These are phyloP conservation scores for Blepharisma stoltei DNA, from an alignment of 73 alveolate species.

Conservation along the genomic window DNA sequence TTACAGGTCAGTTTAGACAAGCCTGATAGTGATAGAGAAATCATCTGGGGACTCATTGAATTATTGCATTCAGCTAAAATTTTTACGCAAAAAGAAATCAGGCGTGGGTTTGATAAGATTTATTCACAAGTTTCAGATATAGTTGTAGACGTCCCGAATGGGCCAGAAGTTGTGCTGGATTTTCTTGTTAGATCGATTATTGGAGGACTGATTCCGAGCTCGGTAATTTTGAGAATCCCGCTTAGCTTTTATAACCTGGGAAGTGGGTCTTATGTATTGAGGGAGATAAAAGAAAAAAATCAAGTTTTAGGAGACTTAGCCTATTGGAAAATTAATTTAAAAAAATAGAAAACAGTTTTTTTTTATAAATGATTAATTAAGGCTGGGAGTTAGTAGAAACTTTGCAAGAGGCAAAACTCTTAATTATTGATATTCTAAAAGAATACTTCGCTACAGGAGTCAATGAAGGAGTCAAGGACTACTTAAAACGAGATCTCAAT, in stretches of 20 bases:
- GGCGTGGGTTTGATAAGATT: slow-evolving; percentile 10
- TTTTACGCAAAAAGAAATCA: neutral
- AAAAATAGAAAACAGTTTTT: no score
- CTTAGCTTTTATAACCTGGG: neutral
- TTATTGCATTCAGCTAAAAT: slow-evolving; percentile 6
- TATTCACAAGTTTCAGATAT: neutral
- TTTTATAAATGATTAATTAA: no score
- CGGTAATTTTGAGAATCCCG: neutral
- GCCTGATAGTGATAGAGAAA: neutral
- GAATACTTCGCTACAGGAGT: slow-evolving; percentile 22
- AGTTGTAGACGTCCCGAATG: neutral
- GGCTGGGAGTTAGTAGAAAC: no score
- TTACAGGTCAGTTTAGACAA: slow-evolving; percentile 8
- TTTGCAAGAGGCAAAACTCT: neutral
- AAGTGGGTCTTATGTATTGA: slow-evolving; percentile 7
- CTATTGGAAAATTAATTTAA: no score
- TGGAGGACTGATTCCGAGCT: neutral
- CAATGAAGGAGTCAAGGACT: slow-evolving; percentile 11
- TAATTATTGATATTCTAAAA: neutral
- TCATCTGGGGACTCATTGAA: neutral
- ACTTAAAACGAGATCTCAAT: neutral
- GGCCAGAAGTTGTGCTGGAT: neutral
- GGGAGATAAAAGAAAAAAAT: neutral
- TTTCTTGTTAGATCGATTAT: neutral
- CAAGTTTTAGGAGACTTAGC: slow-evolving; percentile 3